Evolutionary conservation across 345 rosid species (phyloP), one percentile per base, ranked within the genome.

Genomic region (Durio zibethinus): DNA sequence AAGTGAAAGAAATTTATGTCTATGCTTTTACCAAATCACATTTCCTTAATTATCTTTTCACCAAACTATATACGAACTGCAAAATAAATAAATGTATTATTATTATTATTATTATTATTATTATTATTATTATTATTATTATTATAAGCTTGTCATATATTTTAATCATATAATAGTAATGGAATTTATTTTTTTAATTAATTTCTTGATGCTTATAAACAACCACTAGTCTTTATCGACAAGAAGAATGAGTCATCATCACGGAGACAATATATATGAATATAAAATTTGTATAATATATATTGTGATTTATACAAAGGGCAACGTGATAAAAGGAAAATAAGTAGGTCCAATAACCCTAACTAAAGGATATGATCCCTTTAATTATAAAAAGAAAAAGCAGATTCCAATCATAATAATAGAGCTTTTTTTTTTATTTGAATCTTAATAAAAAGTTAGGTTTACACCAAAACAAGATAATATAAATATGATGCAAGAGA

Each of bases 311-410:
- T n/a, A n/a, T n/a, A n/a, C n/a, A n/a, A 4, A 48, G 42, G 53
- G 70, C 73, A 52, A 35, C 50, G 45, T 18, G 73, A 60, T 75
- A 71, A 66, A 50, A n/a, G 62, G 33, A 76, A 27, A 21, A 38
- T 33, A 11, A 42, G 61, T 11, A 35, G 45, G 29, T 57, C 79
- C 47, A 67, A 77, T 76, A 66, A 31, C 60, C 42, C 69, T 1
- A 14, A 2, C 66, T 52, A 50, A 61, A 43, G 67, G 33, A 33
- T 56, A 63, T 56, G 14, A n/a, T 48, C 52, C 65, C 50, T 82
- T 74, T 63, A 6, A 40, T 68, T 15, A 63, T 77, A 38, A 82
- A 43, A 63, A 10, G 57, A 3, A 80, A 45, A 48, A 48, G 53
- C 53, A 48, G 53, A 48, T 48, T 48, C 53, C 25, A 35, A 36